These are phyloP conservation scores for Rhytidiadelphus loreus DNA, from an alignment of 225 moss, liverwort and hornwort species.

Conservation along the genomic window DNA sequence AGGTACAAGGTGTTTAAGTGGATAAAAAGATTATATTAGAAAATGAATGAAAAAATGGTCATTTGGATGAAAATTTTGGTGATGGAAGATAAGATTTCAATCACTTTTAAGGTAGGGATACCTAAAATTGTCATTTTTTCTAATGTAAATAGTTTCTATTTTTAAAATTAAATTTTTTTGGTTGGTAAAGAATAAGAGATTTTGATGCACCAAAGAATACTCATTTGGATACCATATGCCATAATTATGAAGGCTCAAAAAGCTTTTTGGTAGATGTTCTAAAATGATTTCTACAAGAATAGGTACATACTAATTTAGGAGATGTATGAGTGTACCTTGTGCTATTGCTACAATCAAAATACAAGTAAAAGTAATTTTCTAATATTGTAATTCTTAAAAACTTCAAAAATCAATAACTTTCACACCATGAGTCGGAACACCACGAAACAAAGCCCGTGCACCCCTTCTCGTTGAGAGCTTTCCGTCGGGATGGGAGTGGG, in stretches of 20 bases:
- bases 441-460: too few species aligned
- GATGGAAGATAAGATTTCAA: fast-evolving
- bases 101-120: fast-evolving
- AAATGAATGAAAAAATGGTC: neutral
- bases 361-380: too few species aligned
- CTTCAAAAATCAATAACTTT: too few species aligned
- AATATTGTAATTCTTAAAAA: too few species aligned
- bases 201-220: fast-evolving
- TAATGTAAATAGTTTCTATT: neutral
- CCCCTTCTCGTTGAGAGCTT: too few species aligned
- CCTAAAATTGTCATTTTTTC: neutral
- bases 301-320: neutral
- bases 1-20: neutral
- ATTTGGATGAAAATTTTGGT: neutral
- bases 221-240: neutral
- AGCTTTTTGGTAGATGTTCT: neutral
- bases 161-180: neutral
- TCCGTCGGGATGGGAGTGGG: too few species aligned
- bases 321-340: too few species aligned
- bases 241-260: too few species aligned
- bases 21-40: neutral
- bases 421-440: too few species aligned
- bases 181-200: too few species aligned
- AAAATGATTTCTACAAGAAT: neutral
- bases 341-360: too few species aligned